These are phyloP conservation scores for Backusella tuberculispora DNA, from an alignment of 192 early-diverging fungal species.

Conservation along the genomic window DNA sequence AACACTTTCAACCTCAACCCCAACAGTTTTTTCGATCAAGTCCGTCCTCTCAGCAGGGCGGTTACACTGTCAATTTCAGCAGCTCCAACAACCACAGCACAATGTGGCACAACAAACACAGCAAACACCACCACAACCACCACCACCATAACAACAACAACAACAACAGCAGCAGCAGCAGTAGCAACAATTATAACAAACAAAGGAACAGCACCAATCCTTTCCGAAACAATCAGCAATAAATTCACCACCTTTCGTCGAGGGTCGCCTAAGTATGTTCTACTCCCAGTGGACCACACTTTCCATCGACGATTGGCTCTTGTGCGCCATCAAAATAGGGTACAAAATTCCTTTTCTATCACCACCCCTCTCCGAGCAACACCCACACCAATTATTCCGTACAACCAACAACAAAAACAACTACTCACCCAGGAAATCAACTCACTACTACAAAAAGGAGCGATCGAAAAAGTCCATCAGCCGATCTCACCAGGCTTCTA, in stretches of 20 bases:
- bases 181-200: not conserved
- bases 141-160: not conserved
- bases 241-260: not conserved
- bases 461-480: not conserved
- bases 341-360: not conserved
- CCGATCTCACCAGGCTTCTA: not conserved
- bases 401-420: not conserved
- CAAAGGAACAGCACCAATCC: not conserved
- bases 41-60: conserved; percentile 30
- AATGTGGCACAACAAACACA: not conserved
- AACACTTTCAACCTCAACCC: not conserved
- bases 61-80: conserved; percentile 17
- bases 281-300: not conserved
- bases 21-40: conserved; percentile 4
- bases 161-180: not conserved
- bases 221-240: not conserved
- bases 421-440: not conserved
- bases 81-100: not conserved
- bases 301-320: not conserved
- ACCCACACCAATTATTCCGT: conserved; percentile 17
- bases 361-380: not conserved
- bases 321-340: not conserved
- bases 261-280: not conserved
- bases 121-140: not conserved
- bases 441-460: not conserved